Conservation (phyloP, 441 rosid genomes). For the Populus tomentosa region DNA sequence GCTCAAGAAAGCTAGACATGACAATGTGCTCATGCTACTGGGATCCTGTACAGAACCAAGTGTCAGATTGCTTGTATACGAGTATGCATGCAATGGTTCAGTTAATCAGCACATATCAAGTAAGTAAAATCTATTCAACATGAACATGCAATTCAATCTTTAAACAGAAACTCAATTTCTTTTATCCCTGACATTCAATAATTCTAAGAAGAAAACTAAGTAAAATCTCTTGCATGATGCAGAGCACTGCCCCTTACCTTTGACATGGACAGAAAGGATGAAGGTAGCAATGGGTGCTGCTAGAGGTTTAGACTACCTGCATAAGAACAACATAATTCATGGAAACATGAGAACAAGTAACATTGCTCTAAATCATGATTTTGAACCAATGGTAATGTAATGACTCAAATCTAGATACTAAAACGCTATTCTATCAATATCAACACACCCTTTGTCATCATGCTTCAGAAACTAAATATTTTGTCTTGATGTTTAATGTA, state of each 20-base stretch:
- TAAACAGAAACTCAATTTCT: not conserved
- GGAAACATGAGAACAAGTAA: conserved; percentile 30
- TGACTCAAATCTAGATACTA: not conserved
- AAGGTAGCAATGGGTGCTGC: conserved; percentile 36
- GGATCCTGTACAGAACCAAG: conserved; percentile 37
- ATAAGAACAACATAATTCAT: conserved; percentile 35
- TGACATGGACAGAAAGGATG: conserved; percentile 39
- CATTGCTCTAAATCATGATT: conserved; percentile 38
- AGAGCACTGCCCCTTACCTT: conserved; percentile 27
- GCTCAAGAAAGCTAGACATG: conserved; percentile 29
- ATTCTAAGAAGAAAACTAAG: not conserved
- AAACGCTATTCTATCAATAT: not conserved
- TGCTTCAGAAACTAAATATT: not conserved
- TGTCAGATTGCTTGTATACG: conserved; percentile 37
- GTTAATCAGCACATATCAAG: conserved; percentile 32
- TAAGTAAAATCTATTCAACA: conserved; percentile 9
- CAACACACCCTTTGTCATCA: not conserved
- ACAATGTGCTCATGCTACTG: conserved; percentile 32
- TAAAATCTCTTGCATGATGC: conserved; percentile 10
- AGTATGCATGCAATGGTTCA: conserved; percentile 39
- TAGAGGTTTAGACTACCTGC: conserved; percentile 39
- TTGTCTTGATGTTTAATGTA: no score
- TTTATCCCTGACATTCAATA: not conserved
- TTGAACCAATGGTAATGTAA: conserved; percentile 35
- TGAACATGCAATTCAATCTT: not conserved